phyloP scores from a whole-genome alignment of 495 filamentous ascomycete species.

The Tuber aestivum region DNA sequence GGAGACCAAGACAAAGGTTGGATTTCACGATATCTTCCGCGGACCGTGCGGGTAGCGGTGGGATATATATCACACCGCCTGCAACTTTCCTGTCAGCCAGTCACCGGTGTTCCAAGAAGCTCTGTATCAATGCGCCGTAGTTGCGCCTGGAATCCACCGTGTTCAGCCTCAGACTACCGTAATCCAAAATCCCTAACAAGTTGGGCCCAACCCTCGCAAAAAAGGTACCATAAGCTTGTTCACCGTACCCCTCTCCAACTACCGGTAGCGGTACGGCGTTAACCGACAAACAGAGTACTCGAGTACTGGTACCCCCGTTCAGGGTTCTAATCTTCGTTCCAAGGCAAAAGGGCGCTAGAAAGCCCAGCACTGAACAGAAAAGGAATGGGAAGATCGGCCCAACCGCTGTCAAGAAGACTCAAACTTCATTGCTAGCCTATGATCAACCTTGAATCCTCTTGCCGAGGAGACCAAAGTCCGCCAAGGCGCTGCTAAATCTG shows the following conservation, averaged over 20 bases:
- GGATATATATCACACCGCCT: no score
- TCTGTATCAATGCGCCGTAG: background rate
- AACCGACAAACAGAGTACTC: background rate
- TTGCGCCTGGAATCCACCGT: background rate
- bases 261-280: no score
- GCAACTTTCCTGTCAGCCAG: background rate
- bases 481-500: background rate
- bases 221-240: background rate
- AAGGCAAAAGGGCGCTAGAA: no score
- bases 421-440: no score
- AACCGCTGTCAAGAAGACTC: no score
- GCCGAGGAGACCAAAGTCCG: no score
- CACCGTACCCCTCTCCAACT: no score
- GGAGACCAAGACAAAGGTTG: background rate
- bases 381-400: no score
- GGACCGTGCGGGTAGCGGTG: background rate
- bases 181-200: background rate
- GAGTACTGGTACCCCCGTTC: no score
- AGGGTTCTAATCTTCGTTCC: no score
- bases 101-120: background rate
- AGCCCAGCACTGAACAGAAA: no score
- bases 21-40: background rate
- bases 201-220: background rate
- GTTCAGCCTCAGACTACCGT: background rate
- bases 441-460: no score